Conservation (phyloP, 106 monocot species). For the Allium sativum region DNA sequence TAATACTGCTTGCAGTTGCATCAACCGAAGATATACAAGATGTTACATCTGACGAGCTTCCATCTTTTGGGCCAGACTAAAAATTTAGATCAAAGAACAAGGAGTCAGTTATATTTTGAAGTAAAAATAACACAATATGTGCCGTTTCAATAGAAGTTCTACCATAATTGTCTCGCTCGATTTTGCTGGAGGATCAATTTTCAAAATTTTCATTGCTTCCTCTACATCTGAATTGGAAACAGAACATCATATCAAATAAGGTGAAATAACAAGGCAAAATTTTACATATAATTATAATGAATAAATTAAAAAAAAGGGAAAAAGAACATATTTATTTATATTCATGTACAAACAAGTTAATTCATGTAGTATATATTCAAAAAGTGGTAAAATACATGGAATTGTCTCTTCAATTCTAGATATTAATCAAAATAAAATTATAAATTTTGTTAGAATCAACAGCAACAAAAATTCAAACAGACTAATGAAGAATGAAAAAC, state of each 20-base stretch:
- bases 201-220: conserved; percentile 25
- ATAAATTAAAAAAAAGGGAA: neutral
- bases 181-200: conserved; percentile 21
- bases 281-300: neutral
- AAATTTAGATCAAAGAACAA: neutral
- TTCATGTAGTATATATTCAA: no score
- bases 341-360: neutral
- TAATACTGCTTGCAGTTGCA: conserved; percentile 31
- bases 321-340: neutral
- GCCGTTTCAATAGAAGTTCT: neutral
- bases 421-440: no score
- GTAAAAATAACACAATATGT: neutral
- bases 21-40: conserved; percentile 68
- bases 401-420: no score
- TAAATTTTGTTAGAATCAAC: no score
- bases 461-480: no score
- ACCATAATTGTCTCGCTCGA: conserved; percentile 20
- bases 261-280: no score
- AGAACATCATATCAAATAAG: neutral
- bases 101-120: neutral
- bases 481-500: no score
- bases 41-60: conserved; percentile 43
- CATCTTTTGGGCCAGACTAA: conserved; percentile 38
- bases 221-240: conserved; percentile 21
- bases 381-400: no score